These are phyloP conservation scores for Purshia tridentata DNA, from an alignment of 306 rosid species.

Conservation along the genomic window DNA sequence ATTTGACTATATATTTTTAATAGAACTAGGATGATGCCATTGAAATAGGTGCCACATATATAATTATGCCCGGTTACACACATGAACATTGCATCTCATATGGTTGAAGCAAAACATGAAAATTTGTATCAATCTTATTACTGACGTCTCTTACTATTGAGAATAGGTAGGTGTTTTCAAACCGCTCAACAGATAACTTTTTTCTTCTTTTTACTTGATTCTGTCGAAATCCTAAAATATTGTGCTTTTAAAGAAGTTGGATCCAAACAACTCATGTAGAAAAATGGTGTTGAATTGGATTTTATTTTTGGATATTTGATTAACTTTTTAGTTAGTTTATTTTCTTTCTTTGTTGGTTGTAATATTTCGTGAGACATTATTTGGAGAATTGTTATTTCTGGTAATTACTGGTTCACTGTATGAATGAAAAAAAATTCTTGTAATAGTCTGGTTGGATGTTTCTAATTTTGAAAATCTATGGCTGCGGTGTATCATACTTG, in stretches of 20 bases:
- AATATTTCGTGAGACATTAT: background rate
- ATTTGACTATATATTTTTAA: background rate
- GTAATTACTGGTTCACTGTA: background rate
- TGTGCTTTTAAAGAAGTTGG: background rate
- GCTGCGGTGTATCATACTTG: background rate
- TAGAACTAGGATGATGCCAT: background rate
- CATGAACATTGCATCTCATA: background rate
- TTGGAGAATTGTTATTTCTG: background rate
- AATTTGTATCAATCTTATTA: background rate
- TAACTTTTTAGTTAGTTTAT: background rate
- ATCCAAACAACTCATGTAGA: background rate
- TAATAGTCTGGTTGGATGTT: background rate
- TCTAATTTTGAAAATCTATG: background rate
- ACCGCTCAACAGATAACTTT: too few relatives aligned
- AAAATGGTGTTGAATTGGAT: background rate
- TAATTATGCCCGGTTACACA: background rate
- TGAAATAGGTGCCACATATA: background rate
- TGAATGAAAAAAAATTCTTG: background rate
- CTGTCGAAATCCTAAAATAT: background rate
- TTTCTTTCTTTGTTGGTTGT: background rate
- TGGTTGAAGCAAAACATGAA: background rate
- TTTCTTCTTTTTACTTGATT: background rate
- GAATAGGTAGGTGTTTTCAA: too few relatives aligned
- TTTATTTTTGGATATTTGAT: background rate
- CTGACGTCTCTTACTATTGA: background rate